Evolutionary conservation across 2,329 filamentous ascomycete genomes (phyloP).

Genomic region (Blastomyces parvus): DNA sequence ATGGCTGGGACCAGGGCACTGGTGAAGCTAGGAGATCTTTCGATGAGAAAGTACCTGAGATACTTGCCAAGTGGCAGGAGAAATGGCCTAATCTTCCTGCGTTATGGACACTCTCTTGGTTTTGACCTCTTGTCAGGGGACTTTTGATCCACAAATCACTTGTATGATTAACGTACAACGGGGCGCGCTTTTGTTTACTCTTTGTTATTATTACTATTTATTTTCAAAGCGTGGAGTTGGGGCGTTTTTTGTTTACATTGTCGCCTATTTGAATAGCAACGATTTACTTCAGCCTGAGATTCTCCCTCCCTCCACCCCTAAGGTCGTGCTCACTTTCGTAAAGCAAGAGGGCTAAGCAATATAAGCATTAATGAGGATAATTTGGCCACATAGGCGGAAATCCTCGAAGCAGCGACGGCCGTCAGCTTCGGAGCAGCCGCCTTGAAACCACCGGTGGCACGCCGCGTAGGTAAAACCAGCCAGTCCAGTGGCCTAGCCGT

Average conservation of each 20-base stretch:
- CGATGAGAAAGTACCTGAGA: conserved; percentile 86
- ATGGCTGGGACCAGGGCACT: conserved; percentile 60
- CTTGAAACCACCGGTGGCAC: not conserved
- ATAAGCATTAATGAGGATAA: not conserved
- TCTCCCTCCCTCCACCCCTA: not conserved
- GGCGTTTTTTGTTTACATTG: not conserved
- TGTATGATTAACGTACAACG: conserved; percentile 5
- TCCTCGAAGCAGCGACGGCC: not conserved
- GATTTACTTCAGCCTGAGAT: not conserved
- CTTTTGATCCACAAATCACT: conserved; percentile 2
- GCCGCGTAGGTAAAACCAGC: not conserved
- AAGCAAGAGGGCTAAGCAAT: not conserved
- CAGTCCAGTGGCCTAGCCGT: not conserved
- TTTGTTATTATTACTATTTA: conserved; percentile 3
- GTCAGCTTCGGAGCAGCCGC: not conserved
- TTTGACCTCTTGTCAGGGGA: conserved; percentile 43
- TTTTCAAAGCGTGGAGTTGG: conserved; percentile 8
- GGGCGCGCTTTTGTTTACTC: not conserved
- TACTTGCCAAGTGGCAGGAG: conserved; percentile 88
- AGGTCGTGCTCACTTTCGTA: not conserved
- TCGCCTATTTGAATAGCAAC: not conserved
- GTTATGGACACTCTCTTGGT: conserved; percentile 92
- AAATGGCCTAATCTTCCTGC: conserved; percentile 85
- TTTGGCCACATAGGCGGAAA: not conserved
- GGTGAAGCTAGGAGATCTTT: conserved; percentile 64